Percentiles rank a stretch among this genome's conserved stretches.
Conservation (phyloP, 2,329 filamentous ascomycete species). For the Hawksworthiomyces lignivorus region DNA sequence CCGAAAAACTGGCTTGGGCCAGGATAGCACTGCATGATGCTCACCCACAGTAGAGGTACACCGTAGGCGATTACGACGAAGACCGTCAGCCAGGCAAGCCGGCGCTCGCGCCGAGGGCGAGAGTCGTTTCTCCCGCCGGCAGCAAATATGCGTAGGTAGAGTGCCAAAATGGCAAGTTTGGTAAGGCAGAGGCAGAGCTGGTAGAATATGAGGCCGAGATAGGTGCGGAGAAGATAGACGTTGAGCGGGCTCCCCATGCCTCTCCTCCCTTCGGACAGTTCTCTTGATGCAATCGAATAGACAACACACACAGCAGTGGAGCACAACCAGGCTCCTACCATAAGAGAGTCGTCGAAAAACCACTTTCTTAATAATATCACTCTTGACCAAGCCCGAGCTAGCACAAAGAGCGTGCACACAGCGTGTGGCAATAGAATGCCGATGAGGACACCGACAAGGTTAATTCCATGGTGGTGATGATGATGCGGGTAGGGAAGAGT, state of each 20-base stretch:
- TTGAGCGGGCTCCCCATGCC: not conserved
- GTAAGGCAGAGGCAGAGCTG: conserved; percentile 30
- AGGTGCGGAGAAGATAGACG: conserved; percentile 24
- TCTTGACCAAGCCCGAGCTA: conserved; percentile 22
- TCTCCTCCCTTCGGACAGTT: conserved; percentile 1
- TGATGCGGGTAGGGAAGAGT: not conserved
- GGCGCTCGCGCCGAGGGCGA: conserved; percentile 24
- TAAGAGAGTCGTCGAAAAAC: conserved; percentile 27
- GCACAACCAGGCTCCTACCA: conserved; percentile 24
- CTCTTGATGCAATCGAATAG: conserved; percentile 24
- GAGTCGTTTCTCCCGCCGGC: conserved; percentile 7
- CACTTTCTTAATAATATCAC: conserved; percentile 23
- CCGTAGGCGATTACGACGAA: conserved; percentile 27
- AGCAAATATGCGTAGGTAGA: conserved; percentile 28
- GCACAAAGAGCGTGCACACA: conserved; percentile 24
- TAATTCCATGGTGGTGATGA: conserved; percentile 8
- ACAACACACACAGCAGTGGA: conserved; percentile 25
- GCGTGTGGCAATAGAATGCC: conserved; percentile 26
- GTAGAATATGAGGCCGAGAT: conserved; percentile 29
- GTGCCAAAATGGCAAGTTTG: conserved; percentile 30
- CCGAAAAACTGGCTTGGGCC: conserved; percentile 29
- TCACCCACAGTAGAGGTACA: conserved; percentile 27
- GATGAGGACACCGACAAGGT: conserved; percentile 21
- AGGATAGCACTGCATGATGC: conserved; percentile 36
- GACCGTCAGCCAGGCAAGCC: conserved; percentile 26